Evolutionary conservation across 768 basidiomycete genomes (phyloP).

Genomic region (Phanerochaete sordida): DNA sequence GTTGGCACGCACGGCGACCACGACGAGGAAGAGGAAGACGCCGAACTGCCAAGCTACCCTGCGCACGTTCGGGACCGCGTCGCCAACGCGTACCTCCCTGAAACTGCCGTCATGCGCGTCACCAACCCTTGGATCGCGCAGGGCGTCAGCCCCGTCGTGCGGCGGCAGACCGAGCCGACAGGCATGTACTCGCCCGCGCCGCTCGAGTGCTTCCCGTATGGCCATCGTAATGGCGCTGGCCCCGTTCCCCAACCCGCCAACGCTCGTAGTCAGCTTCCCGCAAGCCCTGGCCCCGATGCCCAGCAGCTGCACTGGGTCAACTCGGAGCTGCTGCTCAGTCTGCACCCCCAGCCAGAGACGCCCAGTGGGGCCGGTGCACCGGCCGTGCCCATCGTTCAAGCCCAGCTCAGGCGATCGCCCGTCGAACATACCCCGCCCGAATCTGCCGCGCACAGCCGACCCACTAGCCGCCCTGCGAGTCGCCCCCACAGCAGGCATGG

Average conservation of each 20-base stretch:
- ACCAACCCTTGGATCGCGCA: conserved; percentile 57
- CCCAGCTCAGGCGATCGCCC: conserved; percentile 16
- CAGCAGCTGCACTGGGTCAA: conserved; percentile 76
- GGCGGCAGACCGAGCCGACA: conserved; percentile 3
- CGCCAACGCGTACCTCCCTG: conserved; percentile 70
- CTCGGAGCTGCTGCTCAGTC: conserved; percentile 74
- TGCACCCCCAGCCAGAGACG: conserved; percentile 38
- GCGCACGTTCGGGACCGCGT: conserved; percentile 91
- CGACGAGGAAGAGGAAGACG: conserved; percentile 49
- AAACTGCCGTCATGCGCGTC: conserved; percentile 58
- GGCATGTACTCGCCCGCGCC: conserved; percentile 20
- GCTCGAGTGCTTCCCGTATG: conserved; percentile 12
- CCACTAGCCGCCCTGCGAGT: conserved; percentile 23
- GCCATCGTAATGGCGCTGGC: neutral
- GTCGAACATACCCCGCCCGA: conserved; percentile 24
- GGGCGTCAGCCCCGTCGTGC: conserved; percentile 36
- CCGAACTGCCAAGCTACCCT: conserved; percentile 84
- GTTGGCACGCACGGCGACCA: conserved; percentile 16
- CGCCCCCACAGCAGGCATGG: conserved; percentile 9
- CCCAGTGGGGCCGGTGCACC: too few relatives aligned
- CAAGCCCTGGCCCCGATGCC: conserved; percentile 32
- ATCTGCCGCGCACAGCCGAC: conserved; percentile 21
- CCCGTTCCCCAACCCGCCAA: conserved; percentile 1
- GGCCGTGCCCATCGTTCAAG: too few relatives aligned
- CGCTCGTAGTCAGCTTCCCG: conserved; percentile 22